Evolutionary conservation across 2,329 filamentous ascomycete genomes (phyloP), one percentile per base, ranked within the genome.

Genomic region (Didymella pinodella): DNA sequence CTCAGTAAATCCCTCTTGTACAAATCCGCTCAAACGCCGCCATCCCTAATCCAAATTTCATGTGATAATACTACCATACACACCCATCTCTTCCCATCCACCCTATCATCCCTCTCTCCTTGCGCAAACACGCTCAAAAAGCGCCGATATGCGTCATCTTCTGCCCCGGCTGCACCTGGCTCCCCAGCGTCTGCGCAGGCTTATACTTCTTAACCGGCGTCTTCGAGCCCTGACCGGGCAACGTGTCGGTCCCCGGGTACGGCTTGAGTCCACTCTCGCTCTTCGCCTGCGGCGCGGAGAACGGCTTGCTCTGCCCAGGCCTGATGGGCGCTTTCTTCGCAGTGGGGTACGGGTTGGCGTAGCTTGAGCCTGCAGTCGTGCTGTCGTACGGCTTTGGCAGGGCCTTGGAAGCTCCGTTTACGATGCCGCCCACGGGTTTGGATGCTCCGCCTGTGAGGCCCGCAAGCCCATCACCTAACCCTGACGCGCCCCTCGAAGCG

Each of bases 201-300:
- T 69, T 72, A 49, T 67, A 68, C 61, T 66, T 57, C 57, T 62
- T 59, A 10, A 75, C 73, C 0, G 72, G 71, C 26, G 66, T 67
- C 58, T 60, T 67, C 20, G 56, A 65, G 2, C 55, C 70, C 47
- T 70, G 67, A 1, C 73, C 71, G 0, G 71, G 70, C 47, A 70
- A 41, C 31, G 71, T 74, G 34, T 68, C 72, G 20, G 72, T 74
- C 0, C 71, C 74, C 0, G 73, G 70, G 57, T 75, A 75, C 40
- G 70, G 56, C 29, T 65, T 65, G 48, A 61, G 61, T 16, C 12
- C 31, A 16, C 12, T 32, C 26, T 44, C 45, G 10, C 25, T 20
- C 7, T 61, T 57, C 4, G 41, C 51, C 41, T 61, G 52, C 0
- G 69, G 68, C 1, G 67, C 54, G 3, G 61, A 63, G 31, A 75